Evolutionary conservation across 2,329 filamentous ascomycete genomes (phyloP).

Genomic region (Alternaria tenuissima): DNA sequence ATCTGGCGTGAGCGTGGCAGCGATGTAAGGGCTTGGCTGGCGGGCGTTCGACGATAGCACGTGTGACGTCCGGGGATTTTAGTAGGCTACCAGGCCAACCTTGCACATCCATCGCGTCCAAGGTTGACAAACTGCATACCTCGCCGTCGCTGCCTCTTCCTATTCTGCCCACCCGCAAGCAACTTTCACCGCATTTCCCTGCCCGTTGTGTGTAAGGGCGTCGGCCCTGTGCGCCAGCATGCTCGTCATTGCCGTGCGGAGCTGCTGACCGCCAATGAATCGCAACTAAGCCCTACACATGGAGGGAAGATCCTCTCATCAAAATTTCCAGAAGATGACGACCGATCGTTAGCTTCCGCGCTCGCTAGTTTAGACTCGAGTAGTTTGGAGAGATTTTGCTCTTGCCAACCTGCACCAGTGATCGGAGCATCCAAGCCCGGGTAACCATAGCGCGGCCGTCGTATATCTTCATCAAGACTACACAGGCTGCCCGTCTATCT

Average conservation of each 20-base stretch:
- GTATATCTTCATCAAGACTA: not conserved
- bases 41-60: constrained; percentile 18
- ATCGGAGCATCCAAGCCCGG: not conserved
- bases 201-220: not conserved
- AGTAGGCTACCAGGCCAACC: constrained; percentile 8
- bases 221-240: constrained; percentile 6
- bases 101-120: constrained; percentile 2
- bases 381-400: constrained; percentile 9
- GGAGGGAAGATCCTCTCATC: constrained; percentile 9
- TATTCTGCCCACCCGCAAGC: constrained; percentile 4
- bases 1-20: constrained; percentile 17
- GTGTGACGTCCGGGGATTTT: constrained; percentile 18
- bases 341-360: constrained; percentile 8
- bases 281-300: constrained; percentile 1
- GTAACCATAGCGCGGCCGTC: not conserved
- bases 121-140: constrained; percentile 9
- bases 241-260: constrained; percentile 6
- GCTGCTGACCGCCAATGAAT: not conserved
- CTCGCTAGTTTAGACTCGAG: constrained; percentile 1
- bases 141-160: constrained; percentile 2
- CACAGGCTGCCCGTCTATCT: not conserved
- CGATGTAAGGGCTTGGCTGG: constrained; percentile 16
- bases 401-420: not conserved
- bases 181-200: constrained; percentile 22
- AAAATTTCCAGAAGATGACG: constrained; percentile 14